Evolutionary conservation across 768 basidiomycete species (phyloP).

Genomic region (Boletus reticulatus): DNA sequence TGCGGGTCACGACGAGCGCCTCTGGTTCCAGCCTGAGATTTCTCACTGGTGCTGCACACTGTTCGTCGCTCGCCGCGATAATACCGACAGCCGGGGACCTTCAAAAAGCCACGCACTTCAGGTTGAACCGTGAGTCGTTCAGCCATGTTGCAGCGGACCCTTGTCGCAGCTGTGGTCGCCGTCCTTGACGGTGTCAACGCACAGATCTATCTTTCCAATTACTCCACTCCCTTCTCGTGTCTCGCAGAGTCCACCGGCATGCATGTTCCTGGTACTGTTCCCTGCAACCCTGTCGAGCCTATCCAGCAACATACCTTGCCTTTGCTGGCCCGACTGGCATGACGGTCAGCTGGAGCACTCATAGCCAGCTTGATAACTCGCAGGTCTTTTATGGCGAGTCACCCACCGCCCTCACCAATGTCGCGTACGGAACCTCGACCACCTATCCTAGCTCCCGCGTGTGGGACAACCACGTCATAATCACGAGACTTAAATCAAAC

Average conservation of each 20-base stretch:
- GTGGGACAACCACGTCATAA: conserved; percentile 28
- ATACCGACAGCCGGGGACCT: background rate
- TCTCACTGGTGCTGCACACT: conserved; percentile 1
- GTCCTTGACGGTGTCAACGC: conserved; percentile 10
- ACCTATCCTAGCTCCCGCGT: conserved; percentile 27
- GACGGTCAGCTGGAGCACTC: conserved; percentile 28
- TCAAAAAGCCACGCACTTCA: background rate
- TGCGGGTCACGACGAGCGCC: background rate
- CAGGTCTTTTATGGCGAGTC: conserved; percentile 27
- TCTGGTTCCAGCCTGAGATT: background rate
- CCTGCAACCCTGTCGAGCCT: conserved; percentile 28
- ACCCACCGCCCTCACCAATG: conserved; percentile 15
- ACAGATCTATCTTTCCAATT: conserved; percentile 18
- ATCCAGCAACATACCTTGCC: conserved; percentile 26
- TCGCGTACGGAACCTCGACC: conserved; percentile 19
- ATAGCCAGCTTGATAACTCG: conserved; percentile 16
- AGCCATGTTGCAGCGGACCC: conserved; percentile 8
- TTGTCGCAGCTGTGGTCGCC: background rate
- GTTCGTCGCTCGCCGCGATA: background rate
- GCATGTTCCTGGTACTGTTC: conserved; percentile 26
- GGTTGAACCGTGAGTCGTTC: background rate
- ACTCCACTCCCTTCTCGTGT: conserved; percentile 16
- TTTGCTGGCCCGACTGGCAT: conserved; percentile 26
- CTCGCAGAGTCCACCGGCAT: conserved; percentile 28
- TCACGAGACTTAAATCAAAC: conserved; percentile 21